Conservation (phyloP, 2,329 filamentous ascomycete species). For the Fusarium haematococcum region DNA sequence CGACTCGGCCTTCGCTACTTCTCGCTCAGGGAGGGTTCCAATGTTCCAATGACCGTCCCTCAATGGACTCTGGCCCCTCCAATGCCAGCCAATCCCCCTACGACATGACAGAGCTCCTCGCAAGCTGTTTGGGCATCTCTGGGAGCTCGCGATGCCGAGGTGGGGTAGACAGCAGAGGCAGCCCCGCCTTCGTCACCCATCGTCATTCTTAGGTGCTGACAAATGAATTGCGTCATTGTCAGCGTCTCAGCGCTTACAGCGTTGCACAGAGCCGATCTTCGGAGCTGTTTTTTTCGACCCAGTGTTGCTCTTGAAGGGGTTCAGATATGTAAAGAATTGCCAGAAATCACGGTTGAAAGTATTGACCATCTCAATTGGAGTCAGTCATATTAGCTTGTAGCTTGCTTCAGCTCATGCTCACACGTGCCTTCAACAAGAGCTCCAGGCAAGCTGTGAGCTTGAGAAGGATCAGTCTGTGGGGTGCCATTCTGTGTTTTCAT, state of each 20-base stretch:
- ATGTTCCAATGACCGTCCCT: neutral
- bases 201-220: slow-evolving; percentile 44
- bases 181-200: slow-evolving; percentile 39
- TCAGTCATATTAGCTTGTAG: neutral
- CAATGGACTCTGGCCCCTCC: neutral
- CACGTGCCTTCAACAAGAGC: neutral
- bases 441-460: neutral
- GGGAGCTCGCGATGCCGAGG: slow-evolving; percentile 24
- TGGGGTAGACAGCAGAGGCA: slow-evolving; percentile 28
- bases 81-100: slow-evolving; percentile 28
- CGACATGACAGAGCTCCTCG: slow-evolving; percentile 17
- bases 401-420: neutral
- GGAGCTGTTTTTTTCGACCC: slow-evolving; percentile 14
- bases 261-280: slow-evolving; percentile 28
- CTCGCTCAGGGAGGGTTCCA: neutral
- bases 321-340: neutral
- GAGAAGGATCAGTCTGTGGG: neutral
- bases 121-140: slow-evolving; percentile 28
- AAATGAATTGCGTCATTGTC: slow-evolving; percentile 45
- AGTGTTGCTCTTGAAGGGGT: neutral
- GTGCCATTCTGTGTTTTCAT: neutral
- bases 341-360: neutral
- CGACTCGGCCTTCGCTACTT: slow-evolving; percentile 13
- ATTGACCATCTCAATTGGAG: neutral
- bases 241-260: neutral